Base-by-base conservation (phyloP, 2,329 filamentous ascomycete genomes). In the Aspergillus uvarum region DNA sequence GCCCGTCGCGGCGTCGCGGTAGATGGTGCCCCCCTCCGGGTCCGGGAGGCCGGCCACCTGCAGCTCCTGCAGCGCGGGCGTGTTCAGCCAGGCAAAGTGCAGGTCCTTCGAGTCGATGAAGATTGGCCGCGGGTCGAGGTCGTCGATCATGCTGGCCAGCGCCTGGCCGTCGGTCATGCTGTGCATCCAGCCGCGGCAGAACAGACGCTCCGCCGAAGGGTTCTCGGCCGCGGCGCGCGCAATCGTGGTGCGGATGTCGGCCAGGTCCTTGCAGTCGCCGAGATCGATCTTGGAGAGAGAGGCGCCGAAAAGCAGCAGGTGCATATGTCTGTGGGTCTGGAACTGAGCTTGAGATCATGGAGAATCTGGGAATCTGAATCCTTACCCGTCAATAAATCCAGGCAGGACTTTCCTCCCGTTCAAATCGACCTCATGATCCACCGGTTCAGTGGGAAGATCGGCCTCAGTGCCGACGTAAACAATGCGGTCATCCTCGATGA, bases 61-160 rank as follows among this genome's bases (percentile, higher is more conserved):
- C 63, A 83, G 74, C 65, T 82, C 81, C 53, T 69, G 53, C 29
- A 83, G 67, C 1, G 80, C 81, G 3, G 80, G 72, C 42, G 69
- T 77, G 62, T 81, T 82, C 66, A 80, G 82, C 81, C 81, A 83
- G 2, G 76, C 76, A 0, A 79, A 82, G 65, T 83, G 81, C 11
- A 35, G 32, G 14, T 35, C 32, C 11, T 12, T 11, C 10, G 32
- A 35, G 32, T 35, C 32, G 32, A 35, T 35, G 32, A 35, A 14
- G 14, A 35, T 35, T 11, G 32, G 32, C 32, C 32, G 32, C 11
- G 32, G 14, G 14, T 35, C 32, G 8, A 35, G 32, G 14, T 35
- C 32, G 14, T 35, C 32, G 11, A 35, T 4, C 32, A 35, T 35
- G 32, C 32, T 35, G 10, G 32, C 32, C 10, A 35, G 10, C 11